These are phyloP conservation scores for Phylloporus sp. DNA, from an alignment of 768 basidiomycete genomes.

Conservation along the genomic window DNA sequence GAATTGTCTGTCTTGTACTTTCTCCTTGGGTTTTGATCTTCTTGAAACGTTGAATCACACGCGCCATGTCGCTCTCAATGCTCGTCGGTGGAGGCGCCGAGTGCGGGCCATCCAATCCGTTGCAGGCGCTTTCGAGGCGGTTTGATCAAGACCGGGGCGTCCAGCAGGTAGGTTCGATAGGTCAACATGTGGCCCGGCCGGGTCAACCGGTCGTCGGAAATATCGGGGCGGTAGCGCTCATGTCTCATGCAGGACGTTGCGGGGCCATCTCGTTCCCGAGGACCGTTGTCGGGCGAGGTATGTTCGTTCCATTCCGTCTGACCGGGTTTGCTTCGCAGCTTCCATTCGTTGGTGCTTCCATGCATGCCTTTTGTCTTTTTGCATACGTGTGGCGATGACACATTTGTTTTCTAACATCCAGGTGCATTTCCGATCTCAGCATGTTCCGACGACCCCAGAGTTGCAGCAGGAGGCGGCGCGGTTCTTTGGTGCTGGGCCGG, in stretches of 20 bases:
- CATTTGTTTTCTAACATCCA: too few species aligned
- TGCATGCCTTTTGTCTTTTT: not conserved
- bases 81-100: constrained; percentile 62
- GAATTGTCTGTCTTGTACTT: not conserved
- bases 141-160: constrained; percentile 75
- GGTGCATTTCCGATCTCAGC: constrained; percentile 56
- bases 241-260: constrained; percentile 57
- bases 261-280: constrained; percentile 40
- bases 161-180: constrained; percentile 60
- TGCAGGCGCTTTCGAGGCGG: constrained; percentile 73
- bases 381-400: too few species aligned
- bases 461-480: constrained; percentile 62
- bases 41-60: not conserved
- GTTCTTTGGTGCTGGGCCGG: constrained; percentile 49
- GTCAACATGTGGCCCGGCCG: constrained; percentile 6
- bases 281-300: constrained; percentile 54
- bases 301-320: constrained; percentile 16
- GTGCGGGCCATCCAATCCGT: constrained; percentile 81
- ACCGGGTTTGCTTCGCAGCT: not conserved
- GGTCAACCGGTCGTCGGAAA: not conserved
- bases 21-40: too few species aligned
- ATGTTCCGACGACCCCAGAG: constrained; percentile 33
- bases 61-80: constrained; percentile 65
- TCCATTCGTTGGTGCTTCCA: constrained; percentile 5
- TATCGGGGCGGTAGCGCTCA: constrained; percentile 2